Evolutionary conservation across 352 stramenopile species (phyloP).

Genomic region (Phytophthora lateralis): DNA sequence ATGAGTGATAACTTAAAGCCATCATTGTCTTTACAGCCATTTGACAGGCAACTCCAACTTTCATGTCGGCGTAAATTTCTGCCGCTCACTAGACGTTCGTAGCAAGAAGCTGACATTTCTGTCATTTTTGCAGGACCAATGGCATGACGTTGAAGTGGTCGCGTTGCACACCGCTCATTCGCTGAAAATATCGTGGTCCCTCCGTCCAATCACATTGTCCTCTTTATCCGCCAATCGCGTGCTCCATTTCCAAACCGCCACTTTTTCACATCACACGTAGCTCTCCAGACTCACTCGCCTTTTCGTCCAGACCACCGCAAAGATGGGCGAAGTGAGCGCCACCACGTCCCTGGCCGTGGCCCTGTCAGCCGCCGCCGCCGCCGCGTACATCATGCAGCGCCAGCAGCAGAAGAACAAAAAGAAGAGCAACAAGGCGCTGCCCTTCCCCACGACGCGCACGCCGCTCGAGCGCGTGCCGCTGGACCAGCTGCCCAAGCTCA

Average conservation of each 20-base stretch:
- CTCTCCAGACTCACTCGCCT: conserved; percentile 16
- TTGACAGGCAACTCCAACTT: no score
- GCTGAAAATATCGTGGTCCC: conserved; percentile 4
- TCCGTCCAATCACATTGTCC: conserved; percentile 16
- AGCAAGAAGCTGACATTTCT: no score
- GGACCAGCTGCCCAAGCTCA: conserved; percentile 78
- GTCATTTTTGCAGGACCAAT: no score
- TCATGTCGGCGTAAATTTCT: no score
- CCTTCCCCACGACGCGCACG: conserved; percentile 72
- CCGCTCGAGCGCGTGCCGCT: conserved; percentile 73
- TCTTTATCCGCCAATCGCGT: not conserved
- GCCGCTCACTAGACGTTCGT: no score
- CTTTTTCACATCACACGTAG: conserved; percentile 11
- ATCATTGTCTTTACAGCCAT: no score
- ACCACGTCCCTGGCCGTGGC: conserved; percentile 36
- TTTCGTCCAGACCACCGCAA: conserved; percentile 9
- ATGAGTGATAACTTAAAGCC: no score
- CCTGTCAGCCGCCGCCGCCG: conserved; percentile 62
- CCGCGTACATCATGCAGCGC: conserved; percentile 64
- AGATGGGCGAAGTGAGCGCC: conserved; percentile 26
- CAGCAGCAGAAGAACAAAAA: conserved; percentile 45
- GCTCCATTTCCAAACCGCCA: not conserved
- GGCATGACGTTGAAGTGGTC: conserved; percentile 12
- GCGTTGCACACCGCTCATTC: conserved; percentile 10
- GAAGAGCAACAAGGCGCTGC: conserved; percentile 27